Base-by-base conservation (phyloP, 225 moss, liverwort and hornwort species). In the Rhytidiadelphus loreus region DNA sequence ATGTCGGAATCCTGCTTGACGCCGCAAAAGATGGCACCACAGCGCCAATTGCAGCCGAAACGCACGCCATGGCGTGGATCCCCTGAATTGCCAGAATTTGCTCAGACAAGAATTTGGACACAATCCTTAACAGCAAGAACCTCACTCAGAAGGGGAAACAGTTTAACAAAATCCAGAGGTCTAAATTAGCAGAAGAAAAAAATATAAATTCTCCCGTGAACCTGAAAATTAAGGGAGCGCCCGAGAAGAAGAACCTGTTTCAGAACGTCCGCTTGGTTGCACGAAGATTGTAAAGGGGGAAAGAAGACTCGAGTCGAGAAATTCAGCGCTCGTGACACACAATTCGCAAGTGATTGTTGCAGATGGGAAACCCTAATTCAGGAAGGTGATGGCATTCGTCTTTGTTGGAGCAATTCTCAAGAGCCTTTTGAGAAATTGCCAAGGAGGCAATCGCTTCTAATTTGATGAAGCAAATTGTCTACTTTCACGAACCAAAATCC, bases 51-150 rank as follows among this genome's bases (percentile, higher is more conserved):
- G 90, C 22, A 78, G 88, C 35, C n/a, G 91, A 77, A 65, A 86
- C 83, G 90, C 88, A 90, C 64, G 90, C 88, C 94, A 94, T 94
- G 26, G 86, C 64, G 87, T 81, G 32, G 61, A 65, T 68, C 81
- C 85, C 59, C 89, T 87, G 57, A 84, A 74, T 71, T 46, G 16
- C 48, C 28, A 56, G 22, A 81, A 53, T 37, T 35, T 79, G 12
- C 72, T 88, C 74, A 75, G 68, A 74, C 2, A 74, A 78, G 2
- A 57, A 71, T 65, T 44, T 35, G 15, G 7, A 86, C 57, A 81
- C 41, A 43, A 30, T 66, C 32, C 26, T 8, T 23, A 53, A 17
- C 88, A 82, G 12, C 58, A 77, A 77, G 71, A 58, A 57, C 16
- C 39, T 85, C 83, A 65, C 30, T 81, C 73, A 62, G 23, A 72